Base-by-base conservation (phyloP, 441 rosid genomes). In the Rhodomyrtus psidioides region DNA sequence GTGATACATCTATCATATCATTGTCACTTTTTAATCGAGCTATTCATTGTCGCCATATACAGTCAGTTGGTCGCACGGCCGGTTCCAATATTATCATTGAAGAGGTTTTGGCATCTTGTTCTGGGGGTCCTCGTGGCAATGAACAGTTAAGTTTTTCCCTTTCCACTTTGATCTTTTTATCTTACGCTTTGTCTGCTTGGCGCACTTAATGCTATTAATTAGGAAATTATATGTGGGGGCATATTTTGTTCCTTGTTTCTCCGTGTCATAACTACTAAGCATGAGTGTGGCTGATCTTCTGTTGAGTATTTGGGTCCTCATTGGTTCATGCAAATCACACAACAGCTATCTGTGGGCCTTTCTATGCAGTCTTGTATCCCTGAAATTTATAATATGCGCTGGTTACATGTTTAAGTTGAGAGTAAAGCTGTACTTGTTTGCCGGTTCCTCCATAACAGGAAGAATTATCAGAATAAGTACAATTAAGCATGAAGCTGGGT, bases 51-150 rank as follows among this genome's bases (percentile, higher is more conserved):
- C 53, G 83, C 46, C 84, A 59, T 87, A 53, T 87, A 88, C 95
- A 96, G 99, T 90, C 95, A 56, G 87, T 89, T 89, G 93, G 92
- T 81, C 96, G 98, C 54, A 90, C 89, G 87, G 89, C 91, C 51
- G 87, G 96, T 86, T 89, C 96, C 87, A 94, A 92, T 91, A 94
- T 95, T 85, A 91, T 94, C 83, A 87, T 92, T 55, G 92, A 95
- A 88, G 98, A 94, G 93, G 94, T 94, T 87, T 87, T 97, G 92
- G 92, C 93, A 81, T 92, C 93, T 85, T 97, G 95, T 91, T 90
- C 96, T 42, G 91, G 87, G 44, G 95, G 97, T 85, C 94, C 94
- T 34, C 94, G 96, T 88, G 96, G 98, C 86, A 96, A 92, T 88
- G 96, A 95, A 91, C 99, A 94, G 98, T 97, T 91, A 91, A 89